These are phyloP conservation scores for Silene vulgaris DNA, from an alignment of 179 eudicot species.

Conservation along the genomic window DNA sequence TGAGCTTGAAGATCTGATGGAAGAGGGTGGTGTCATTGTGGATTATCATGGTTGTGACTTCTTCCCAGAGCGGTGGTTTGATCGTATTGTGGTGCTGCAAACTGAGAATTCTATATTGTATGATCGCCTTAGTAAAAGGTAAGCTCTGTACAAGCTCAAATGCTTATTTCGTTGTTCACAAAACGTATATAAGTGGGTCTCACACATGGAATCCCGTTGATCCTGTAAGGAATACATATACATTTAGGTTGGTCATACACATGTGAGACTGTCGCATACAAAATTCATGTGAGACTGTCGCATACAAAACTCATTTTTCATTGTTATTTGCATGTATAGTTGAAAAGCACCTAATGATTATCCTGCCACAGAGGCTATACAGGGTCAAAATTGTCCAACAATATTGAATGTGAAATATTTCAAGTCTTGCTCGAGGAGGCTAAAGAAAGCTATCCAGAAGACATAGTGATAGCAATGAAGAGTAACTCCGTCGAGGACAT, in stretches of 20 bases:
- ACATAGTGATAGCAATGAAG: constrained; percentile 52
- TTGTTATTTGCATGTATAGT: too few relatives aligned
- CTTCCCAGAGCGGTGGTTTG: constrained; percentile 92
- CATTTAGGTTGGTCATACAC: too few relatives aligned
- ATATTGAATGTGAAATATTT: constrained; percentile 81
- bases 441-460: constrained; percentile 60
- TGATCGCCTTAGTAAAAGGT: constrained; percentile 75
- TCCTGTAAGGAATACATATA: too few relatives aligned
- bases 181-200: too few relatives aligned
- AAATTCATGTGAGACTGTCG: too few relatives aligned
- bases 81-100: constrained; percentile 74
- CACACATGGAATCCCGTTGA: too few relatives aligned
- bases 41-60: constrained; percentile 92
- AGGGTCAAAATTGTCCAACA: constrained; percentile 65
- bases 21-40: constrained; percentile 68
- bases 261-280: too few relatives aligned
- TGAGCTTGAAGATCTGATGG: constrained; percentile 84
- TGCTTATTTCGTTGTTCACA: background rate
- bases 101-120: constrained; percentile 70
- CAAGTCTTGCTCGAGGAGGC: constrained; percentile 79
- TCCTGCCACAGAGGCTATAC: constrained; percentile 55
- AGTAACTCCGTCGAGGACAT: constrained; percentile 67
- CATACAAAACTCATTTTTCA: too few relatives aligned
- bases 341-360: too few relatives aligned
- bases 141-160: constrained; percentile 1